phyloP scores from a whole-genome alignment of 2,329 filamentous ascomycete species.

The Didymella pinodella region DNA sequence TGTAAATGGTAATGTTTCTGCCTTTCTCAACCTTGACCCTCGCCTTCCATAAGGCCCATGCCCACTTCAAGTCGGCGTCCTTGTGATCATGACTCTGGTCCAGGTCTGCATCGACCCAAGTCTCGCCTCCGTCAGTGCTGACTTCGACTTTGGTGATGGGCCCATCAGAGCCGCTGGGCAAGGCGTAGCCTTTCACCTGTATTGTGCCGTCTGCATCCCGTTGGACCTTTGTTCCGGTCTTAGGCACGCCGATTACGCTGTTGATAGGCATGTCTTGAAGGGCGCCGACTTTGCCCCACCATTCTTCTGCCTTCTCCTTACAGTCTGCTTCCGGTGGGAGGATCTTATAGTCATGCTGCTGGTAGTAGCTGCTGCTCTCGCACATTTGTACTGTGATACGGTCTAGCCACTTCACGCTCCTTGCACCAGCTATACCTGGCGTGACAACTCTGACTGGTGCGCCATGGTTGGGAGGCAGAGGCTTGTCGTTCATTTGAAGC shows the following conservation, averaged over 20 bases:
- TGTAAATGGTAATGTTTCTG: conserved; percentile 56
- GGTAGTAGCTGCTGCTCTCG: conserved; percentile 65
- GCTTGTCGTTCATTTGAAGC: conserved; percentile 59
- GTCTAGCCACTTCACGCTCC: conserved; percentile 66
- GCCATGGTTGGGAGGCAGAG: conserved; percentile 60
- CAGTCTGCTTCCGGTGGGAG: conserved; percentile 61
- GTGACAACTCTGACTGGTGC: conserved; percentile 61
- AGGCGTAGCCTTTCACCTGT: conserved; percentile 63
- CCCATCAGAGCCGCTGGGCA: conserved; percentile 62
- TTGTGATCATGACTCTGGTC: conserved; percentile 32
- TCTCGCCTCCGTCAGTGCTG: conserved; percentile 58
- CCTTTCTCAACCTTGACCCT: conserved; percentile 55
- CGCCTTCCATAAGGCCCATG: conserved; percentile 64
- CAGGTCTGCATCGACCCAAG: conserved; percentile 60
- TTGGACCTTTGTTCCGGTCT: conserved; percentile 54
- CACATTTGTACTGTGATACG: conserved; percentile 59
- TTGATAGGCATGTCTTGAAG: conserved; percentile 66
- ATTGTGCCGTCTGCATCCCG: conserved; percentile 54
- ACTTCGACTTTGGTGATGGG: conserved; percentile 64
- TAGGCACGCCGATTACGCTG: conserved; percentile 61
- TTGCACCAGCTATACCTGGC: conserved; percentile 62
- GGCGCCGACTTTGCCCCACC: conserved; percentile 60
- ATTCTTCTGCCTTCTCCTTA: conserved; percentile 59
- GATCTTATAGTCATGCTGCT: conserved; percentile 67
- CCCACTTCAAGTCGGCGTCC: conserved; percentile 58